Evolutionary conservation across 2,329 filamentous ascomycete species (phyloP).

Genomic region (Talaromyces marneffei): DNA sequence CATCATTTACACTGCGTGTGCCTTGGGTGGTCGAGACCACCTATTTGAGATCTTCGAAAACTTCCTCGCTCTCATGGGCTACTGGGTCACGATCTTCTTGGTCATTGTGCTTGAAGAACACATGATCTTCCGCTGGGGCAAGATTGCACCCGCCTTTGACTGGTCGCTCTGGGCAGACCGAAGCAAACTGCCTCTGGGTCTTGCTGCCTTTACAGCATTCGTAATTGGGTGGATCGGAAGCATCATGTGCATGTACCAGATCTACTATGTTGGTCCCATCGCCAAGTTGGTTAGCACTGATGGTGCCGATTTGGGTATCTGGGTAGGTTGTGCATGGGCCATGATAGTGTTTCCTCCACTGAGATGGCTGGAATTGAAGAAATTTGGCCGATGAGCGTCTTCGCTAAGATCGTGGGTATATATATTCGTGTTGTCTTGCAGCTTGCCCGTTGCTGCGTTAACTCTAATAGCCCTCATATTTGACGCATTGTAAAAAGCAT

Average conservation of each 20-base stretch:
- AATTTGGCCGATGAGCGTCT: constrained; percentile 22
- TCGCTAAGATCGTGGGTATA: background rate
- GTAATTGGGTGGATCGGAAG: constrained; percentile 37
- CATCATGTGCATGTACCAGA: constrained; percentile 38
- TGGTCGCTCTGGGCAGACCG: constrained; percentile 39
- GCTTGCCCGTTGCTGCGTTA: background rate
- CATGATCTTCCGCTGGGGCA: constrained; percentile 36
- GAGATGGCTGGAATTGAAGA: constrained; percentile 29
- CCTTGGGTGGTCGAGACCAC: constrained; percentile 39
- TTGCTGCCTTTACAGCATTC: constrained; percentile 35
- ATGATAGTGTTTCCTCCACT: constrained; percentile 31
- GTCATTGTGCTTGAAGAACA: constrained; percentile 40
- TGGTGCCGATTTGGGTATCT: constrained; percentile 34
- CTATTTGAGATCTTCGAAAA: constrained; percentile 42
- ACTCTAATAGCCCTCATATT: background rate
- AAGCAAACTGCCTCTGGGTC: constrained; percentile 35
- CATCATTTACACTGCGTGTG: constrained; percentile 39
- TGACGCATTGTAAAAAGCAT: background rate
- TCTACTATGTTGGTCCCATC: constrained; percentile 35
- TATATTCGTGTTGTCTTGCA: background rate
- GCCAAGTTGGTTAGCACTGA: constrained; percentile 25
- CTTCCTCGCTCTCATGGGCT: constrained; percentile 44
- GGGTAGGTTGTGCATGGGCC: constrained; percentile 33
- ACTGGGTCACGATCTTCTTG: constrained; percentile 42
- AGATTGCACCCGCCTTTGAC: constrained; percentile 26